Percentiles rank a stretch among this genome's conserved stretches.
phyloP scores from a whole-genome alignment of 2,329 filamentous ascomycete genomes.

The Neofusicoccum sp. region DNA sequence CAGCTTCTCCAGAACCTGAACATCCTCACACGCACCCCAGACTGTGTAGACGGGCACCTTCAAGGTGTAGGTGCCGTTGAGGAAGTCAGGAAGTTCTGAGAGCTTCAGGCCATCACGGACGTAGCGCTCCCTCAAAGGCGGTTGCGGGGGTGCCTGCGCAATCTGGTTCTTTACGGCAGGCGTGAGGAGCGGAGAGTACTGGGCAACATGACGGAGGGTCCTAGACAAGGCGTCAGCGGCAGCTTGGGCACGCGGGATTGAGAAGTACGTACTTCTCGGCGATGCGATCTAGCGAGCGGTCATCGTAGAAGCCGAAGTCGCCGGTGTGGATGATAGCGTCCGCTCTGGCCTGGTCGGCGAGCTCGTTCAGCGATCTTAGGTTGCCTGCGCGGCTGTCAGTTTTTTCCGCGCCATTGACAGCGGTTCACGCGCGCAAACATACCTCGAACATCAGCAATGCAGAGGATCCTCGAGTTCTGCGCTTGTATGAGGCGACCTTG shows the following conservation, averaged over 20 bases:
- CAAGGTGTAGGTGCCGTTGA: slow-evolving; percentile 85
- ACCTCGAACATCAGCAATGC: slow-evolving; percentile 58
- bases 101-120: slow-evolving; percentile 80
- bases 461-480: slow-evolving; percentile 52
- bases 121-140: slow-evolving; percentile 80
- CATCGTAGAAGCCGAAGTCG: slow-evolving; percentile 99
- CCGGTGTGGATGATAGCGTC: slow-evolving; percentile 99
- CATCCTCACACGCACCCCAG: slow-evolving; percentile 98
- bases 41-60: slow-evolving; percentile 98
- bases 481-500: slow-evolving; percentile 56
- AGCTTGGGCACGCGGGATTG: slow-evolving; percentile 24
- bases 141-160: slow-evolving; percentile 67
- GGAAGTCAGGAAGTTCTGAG: slow-evolving; percentile 86
- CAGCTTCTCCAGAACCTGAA: slow-evolving; percentile 95
- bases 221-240: slow-evolving; percentile 48
- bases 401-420: slow-evolving; percentile 2
- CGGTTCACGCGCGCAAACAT: slow-evolving; percentile 23
- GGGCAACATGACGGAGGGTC: slow-evolving; percentile 96
- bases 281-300: slow-evolving; percentile 92
- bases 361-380: slow-evolving; percentile 90
- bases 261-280: slow-evolving; percentile 80
- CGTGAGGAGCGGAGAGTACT: slow-evolving; percentile 92
- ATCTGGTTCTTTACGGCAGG: slow-evolving; percentile 71
- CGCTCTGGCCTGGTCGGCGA: slow-evolving; percentile 90
- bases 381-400: slow-evolving; percentile 65